Conservation (phyloP, 768 basidiomycete genomes). For the Mycena galopus region DNA sequence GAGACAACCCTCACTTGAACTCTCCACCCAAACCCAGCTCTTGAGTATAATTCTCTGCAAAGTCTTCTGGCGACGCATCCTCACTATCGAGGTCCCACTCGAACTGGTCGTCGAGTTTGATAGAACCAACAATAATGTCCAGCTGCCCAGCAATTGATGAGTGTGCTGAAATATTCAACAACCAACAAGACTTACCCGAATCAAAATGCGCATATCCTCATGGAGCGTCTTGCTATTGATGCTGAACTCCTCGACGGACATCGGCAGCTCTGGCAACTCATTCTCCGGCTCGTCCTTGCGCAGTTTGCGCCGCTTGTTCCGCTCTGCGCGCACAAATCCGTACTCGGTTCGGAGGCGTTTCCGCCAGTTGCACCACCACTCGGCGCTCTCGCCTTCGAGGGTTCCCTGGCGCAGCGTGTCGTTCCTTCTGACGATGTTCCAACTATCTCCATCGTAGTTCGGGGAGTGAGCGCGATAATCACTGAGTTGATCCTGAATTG, state of each 20-base stretch:
- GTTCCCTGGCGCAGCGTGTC: conserved; percentile 51
- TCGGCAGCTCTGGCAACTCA: conserved; percentile 64
- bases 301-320: conserved; percentile 54
- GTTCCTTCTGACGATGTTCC: conserved; percentile 43
- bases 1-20: conserved; percentile 76
- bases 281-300: conserved; percentile 53
- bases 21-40: conserved; percentile 94
- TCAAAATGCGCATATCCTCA: conserved; percentile 92
- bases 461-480: conserved; percentile 81
- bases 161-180: conserved; percentile 4
- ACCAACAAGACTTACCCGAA: conserved; percentile 75
- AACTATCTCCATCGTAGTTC: conserved; percentile 63
- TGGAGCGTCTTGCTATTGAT: conserved; percentile 74
- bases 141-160: conserved; percentile 63
- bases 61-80: conserved; percentile 89
- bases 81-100: conserved; percentile 95
- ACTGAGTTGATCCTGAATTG: conserved; percentile 90
- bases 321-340: conserved; percentile 46
- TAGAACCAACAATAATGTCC: conserved; percentile 93
- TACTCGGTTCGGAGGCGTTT: conserved; percentile 61
- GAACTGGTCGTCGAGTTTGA: conserved; percentile 96
- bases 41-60: conserved; percentile 86
- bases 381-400: conserved; percentile 62
- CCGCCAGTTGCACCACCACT: conserved; percentile 83
- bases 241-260: conserved; percentile 71